Base-by-base conservation (phyloP, 441 rosid genomes). In the Gossypium gossypioides region DNA sequence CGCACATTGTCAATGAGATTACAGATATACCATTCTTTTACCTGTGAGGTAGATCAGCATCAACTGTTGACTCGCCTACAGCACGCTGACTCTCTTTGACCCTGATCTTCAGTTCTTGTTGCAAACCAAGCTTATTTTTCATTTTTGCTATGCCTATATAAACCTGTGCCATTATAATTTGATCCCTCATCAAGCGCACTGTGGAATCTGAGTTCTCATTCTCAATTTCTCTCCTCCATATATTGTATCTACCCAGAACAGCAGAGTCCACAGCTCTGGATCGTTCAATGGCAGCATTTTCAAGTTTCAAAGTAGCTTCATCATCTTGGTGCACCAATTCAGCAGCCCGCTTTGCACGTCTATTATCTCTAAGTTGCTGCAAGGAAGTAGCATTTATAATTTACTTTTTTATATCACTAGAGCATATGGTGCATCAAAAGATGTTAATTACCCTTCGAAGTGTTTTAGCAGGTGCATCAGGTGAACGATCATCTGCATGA, bases 181-280 rank as follows among this genome's bases (percentile, higher is more conserved):
- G 98, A 79, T 95, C 99, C 62, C 97, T 81, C 84, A 95, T 88
- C 83, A 92, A 81, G 79, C 96, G 92, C 12, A 92, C 88, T 6
- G 93, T 88, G 73, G 90, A 87, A 84, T 95, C 99, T 40, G 92
- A 56, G 69, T 92, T 95, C 72, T 95, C 99, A 52, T 87, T 92
- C 78, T 92, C 99, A 48, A 81, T 86, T 73, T 95, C 99, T 80
- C 78, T 89, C 80, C 97, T 87, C 99, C 99, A 95, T 75, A 92
- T 82, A 80, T 83, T 95, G 80, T 92, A 95, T 78, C 93, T 95
- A 13, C 99, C 99, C 57, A 95, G 84, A 79, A 92, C 91, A 16
- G 96, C 92, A 51, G 97, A 89, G 69, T 95, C 99, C 75, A 95
- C 99, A 56, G 95, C 87, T 78, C 91, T 92, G 24, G 99, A 89